phyloP scores from a whole-genome alignment of 345 rosid species.

The Arabidopsis arenosa region DNA sequence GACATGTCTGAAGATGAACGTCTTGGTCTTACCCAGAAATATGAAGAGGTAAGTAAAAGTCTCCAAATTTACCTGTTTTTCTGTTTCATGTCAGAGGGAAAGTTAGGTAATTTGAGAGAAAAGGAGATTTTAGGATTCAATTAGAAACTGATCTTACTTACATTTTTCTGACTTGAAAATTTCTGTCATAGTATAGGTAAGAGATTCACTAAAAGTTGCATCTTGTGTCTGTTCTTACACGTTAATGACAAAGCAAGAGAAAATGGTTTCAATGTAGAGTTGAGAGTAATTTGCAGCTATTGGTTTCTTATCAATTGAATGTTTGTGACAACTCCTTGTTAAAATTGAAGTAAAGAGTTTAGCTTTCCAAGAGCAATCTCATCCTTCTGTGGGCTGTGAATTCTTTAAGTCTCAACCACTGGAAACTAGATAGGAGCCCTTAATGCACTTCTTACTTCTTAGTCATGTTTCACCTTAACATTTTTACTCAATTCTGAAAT shows the following conservation, averaged over 20 bases:
- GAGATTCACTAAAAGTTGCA: conserved; percentile 1
- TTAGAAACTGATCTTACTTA: not conserved
- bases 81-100: not conserved
- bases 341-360: not conserved
- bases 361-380: not conserved
- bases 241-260: not conserved
- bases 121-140: not conserved
- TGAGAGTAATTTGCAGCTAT: not conserved
- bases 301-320: not conserved
- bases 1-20: conserved; percentile 97
- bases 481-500: conserved; percentile 1
- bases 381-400: not conserved
- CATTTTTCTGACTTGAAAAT: too few relatives aligned
- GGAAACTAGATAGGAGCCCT: not conserved
- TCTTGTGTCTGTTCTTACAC: not conserved
- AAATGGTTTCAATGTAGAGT: not conserved
- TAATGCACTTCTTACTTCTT: not conserved
- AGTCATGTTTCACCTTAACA: not conserved
- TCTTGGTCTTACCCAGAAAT: conserved; percentile 85
- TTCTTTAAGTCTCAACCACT: not conserved
- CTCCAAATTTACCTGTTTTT: not conserved
- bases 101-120: not conserved
- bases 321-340: not conserved
- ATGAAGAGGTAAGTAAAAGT: conserved; percentile 78
- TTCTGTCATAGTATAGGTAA: conserved; percentile 10